Evolutionary conservation across 1,284 basidiomycete species (phyloP), one percentile per base, ranked within the genome.

Genomic region (Heterobasidion occidentale): DNA sequence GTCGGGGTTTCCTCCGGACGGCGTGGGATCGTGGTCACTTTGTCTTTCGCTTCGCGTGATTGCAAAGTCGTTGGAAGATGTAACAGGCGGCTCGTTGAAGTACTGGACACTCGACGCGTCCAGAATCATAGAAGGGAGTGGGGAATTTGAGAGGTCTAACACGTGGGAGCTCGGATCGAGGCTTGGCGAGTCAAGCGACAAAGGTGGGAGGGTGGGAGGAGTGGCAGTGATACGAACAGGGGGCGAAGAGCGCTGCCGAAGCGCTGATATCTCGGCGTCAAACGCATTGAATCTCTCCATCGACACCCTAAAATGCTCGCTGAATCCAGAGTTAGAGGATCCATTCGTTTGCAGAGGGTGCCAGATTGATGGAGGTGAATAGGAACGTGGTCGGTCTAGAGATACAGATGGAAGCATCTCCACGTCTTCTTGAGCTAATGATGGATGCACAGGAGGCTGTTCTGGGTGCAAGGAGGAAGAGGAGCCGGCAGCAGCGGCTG

Each of bases 271-370:
- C 56, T 81, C 72, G 52, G 70, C 71, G 62, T 82, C 77, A 58
- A 82, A 80, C 33, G 73, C 72, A 64, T 74, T 76, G 60, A 81
- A 79, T 45, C 79, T 74, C 54, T 80, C 77, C 52, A 83, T 64
- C 2, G 80, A 77, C 11, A 73, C 62, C 20, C 77, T 73, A 49
- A 77, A 74, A 35, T 68, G 64, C 15, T 79, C 76, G 51, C 73
- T 59, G 20, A 62, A 56, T 36, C 50, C 54, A 35, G 47, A 9
- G 46, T 9, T 47, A 46, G 53, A 34, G 12, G 42, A 53, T 15
- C 3, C 38, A 20, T 27, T 27, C 27, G 27, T 27, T 27, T 27
- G 27, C 27, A 27, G 27, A 27, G 27, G 27, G 6, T 27, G 27
- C 27, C 27, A 27, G 27, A 27, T 27, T 27, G 27, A 27, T 27